A percentile compares a stretch with the other conserved stretches of the same genome.
Evolutionary conservation across 1,284 basidiomycete species (phyloP).

Genomic region (Malassezia brasiliensis): DNA sequence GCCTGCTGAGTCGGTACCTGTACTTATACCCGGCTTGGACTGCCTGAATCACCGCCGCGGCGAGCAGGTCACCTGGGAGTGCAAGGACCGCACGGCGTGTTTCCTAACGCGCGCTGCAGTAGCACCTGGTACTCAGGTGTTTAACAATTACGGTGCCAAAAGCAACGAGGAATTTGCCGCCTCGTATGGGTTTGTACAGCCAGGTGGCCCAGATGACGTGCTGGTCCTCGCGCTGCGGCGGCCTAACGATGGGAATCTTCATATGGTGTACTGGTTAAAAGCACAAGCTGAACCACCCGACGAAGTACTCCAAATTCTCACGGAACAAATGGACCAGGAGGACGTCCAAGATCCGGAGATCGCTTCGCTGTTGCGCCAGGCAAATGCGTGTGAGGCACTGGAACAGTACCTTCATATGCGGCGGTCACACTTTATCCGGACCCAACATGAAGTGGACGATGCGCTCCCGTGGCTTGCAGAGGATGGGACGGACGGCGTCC

Average conservation of each 20-base stretch:
- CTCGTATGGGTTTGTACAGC: slow-evolving; percentile 35
- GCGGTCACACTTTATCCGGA: background rate
- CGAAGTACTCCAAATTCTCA: slow-evolving; percentile 5
- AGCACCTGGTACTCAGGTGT: slow-evolving; percentile 21
- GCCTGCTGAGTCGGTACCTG: slow-evolving; percentile 12
- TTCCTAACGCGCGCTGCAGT: background rate
- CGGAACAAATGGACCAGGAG: background rate
- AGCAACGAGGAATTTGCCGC: slow-evolving; percentile 39
- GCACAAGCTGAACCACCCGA: slow-evolving; percentile 11
- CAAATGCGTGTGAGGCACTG: slow-evolving; percentile 5
- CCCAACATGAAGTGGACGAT: slow-evolving; percentile 1
- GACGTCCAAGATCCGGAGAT: background rate
- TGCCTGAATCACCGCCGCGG: slow-evolving; percentile 35
- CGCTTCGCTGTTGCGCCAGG: background rate
- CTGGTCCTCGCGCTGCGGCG: slow-evolving; percentile 23
- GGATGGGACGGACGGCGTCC: background rate
- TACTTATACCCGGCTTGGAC: slow-evolving; percentile 40
- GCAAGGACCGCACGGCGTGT: background rate
- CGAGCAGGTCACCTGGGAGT: slow-evolving; percentile 32
- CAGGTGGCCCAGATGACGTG: slow-evolving; percentile 23
- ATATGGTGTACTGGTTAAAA: slow-evolving; percentile 5
- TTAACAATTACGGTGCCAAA: slow-evolving; percentile 46
- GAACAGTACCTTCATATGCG: background rate
- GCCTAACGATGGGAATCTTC: background rate
- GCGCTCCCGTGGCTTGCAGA: background rate